Percentiles rank a stretch among this genome's conserved stretches.
Conservation (phyloP, 495 filamentous ascomycete genomes). For the Penicillium herquei region DNA sequence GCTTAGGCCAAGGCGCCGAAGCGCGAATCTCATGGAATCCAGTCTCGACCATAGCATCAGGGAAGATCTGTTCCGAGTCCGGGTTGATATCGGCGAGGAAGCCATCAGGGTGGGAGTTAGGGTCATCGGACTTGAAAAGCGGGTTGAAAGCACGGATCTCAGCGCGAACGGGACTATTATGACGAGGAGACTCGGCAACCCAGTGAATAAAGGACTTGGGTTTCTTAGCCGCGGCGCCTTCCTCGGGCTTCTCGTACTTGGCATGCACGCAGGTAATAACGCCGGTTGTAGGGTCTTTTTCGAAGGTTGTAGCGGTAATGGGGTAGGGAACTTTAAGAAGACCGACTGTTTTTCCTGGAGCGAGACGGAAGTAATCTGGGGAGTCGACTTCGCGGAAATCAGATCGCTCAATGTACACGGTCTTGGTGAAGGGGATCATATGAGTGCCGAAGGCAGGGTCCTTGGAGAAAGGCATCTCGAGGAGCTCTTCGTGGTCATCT, state of each 20-base stretch:
- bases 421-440: conserved; percentile 75
- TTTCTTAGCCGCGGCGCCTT: conserved; percentile 59
- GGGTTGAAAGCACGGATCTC: conserved; percentile 78
- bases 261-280: conserved; percentile 52
- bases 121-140: conserved; percentile 84
- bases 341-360: conserved; percentile 86
- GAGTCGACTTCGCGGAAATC: conserved; percentile 88
- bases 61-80: conserved; percentile 73
- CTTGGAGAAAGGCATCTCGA: conserved; percentile 64
- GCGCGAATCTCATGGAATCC: conserved; percentile 77
- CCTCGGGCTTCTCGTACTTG: conserved; percentile 47
- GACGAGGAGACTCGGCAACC: conserved; percentile 61
- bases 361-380: conserved; percentile 89
- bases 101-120: conserved; percentile 66
- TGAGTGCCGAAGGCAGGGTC: conserved; percentile 50
- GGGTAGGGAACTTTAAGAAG: conserved; percentile 80
- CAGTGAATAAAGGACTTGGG: conserved; percentile 85
- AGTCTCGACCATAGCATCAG: conserved; percentile 76
- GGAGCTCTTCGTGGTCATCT: conserved; percentile 58
- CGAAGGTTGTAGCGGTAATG: conserved; percentile 75
- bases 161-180: conserved; percentile 66
- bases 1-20: conserved; percentile 80
- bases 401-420: conserved; percentile 85
- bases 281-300: conserved; percentile 66
- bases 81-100: conserved; percentile 85